Conservation (phyloP, 2,329 filamentous ascomycete species). For the Trichoderma asperellum region DNA sequence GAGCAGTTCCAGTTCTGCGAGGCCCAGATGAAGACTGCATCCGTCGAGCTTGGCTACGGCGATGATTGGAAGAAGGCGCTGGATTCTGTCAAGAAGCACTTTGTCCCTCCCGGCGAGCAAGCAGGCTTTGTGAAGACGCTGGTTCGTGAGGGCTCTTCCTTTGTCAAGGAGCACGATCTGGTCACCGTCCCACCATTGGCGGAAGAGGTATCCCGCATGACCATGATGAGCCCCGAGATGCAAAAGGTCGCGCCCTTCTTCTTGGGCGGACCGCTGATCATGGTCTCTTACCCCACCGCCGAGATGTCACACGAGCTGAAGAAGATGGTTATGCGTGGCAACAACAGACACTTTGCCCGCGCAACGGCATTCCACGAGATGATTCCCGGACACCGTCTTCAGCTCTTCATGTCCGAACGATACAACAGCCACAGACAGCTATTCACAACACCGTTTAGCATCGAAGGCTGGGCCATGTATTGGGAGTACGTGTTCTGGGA, state of each 20-base stretch:
- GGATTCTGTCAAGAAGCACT: constrained; percentile 59
- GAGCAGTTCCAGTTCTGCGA: constrained; percentile 61
- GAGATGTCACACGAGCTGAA: constrained; percentile 59
- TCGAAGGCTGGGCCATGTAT: constrained; percentile 65
- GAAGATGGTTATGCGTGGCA: constrained; percentile 63
- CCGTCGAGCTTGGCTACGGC: constrained; percentile 52
- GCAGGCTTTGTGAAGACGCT: constrained; percentile 56
- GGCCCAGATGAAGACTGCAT: constrained; percentile 56
- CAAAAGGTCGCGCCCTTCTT: constrained; percentile 65
- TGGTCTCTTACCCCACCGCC: constrained; percentile 59
- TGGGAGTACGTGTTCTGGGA: constrained; percentile 65
- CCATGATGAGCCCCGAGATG: constrained; percentile 57
- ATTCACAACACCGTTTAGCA: constrained; percentile 62
- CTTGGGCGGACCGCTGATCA: constrained; percentile 57
- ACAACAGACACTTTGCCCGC: constrained; percentile 60
- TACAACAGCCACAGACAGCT: constrained; percentile 54
- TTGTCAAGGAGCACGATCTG: constrained; percentile 57
- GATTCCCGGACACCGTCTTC: constrained; percentile 61
- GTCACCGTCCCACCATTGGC: constrained; percentile 59
- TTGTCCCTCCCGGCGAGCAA: constrained; percentile 58
- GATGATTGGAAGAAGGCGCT: constrained; percentile 57
- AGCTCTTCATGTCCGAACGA: constrained; percentile 54
- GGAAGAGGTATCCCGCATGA: constrained; percentile 58
- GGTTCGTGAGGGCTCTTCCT: constrained; percentile 54
- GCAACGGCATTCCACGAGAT: constrained; percentile 66